A percentile compares a stretch with the other conserved stretches of the same genome.
Conservation (phyloP, 441 rosid genomes). For the Bruguiera hainesii region DNA sequence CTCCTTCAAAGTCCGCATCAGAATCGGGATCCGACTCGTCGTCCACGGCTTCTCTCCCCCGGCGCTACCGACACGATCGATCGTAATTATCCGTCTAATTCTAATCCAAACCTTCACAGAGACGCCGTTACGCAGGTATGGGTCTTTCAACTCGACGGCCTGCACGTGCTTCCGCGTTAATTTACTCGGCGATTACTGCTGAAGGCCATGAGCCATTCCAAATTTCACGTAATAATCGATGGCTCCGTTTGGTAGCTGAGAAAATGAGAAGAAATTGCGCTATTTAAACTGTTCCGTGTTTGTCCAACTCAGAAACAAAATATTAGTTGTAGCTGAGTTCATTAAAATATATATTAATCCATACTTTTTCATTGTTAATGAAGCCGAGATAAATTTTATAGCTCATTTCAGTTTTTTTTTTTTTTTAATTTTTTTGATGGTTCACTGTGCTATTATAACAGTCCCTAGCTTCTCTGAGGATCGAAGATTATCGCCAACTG, state of each 20-base stretch:
- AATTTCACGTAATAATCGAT: too few relatives aligned
- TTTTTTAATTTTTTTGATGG: too few relatives aligned
- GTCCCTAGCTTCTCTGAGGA: slow-evolving; percentile 35
- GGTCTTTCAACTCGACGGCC: neutral
- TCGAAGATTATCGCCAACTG: slow-evolving; percentile 90
- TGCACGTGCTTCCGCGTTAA: neutral
- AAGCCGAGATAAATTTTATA: neutral
- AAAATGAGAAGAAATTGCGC: too few relatives aligned
- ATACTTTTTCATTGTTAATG: too few relatives aligned
- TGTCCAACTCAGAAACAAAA: too few relatives aligned
- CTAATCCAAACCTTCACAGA: slow-evolving; percentile 42
- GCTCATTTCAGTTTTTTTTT: slow-evolving; percentile 29
- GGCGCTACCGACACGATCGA: slow-evolving; percentile 42
- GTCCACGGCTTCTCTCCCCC: slow-evolving; percentile 28
- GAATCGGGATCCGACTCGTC: slow-evolving; percentile 36
- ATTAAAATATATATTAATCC: too few relatives aligned
- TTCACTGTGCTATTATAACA: too few relatives aligned
- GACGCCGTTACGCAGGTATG: slow-evolving; percentile 57
- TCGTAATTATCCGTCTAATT: slow-evolving; percentile 42
- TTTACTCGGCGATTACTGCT: neutral
- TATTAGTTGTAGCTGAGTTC: too few relatives aligned
- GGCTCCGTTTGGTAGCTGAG: too few relatives aligned
- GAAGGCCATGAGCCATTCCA: neutral
- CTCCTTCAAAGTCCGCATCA: slow-evolving; percentile 32
- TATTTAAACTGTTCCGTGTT: too few relatives aligned